Evolutionary conservation across 2,329 filamentous ascomycete genomes (phyloP), one percentile per base, ranked within the genome.

Genomic region (Achaetomium macrosporum): DNA sequence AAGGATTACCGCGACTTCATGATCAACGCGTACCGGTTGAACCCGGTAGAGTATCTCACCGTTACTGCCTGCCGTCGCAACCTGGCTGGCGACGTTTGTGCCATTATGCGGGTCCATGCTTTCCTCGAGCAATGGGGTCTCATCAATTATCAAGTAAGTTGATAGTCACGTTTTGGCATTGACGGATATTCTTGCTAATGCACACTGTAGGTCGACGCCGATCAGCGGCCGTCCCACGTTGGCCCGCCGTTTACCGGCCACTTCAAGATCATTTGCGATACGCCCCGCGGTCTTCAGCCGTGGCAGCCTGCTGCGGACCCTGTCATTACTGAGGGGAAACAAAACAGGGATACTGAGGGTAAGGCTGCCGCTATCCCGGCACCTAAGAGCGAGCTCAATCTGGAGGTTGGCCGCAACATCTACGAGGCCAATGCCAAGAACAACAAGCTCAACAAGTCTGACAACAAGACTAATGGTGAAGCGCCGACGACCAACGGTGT

Each of bases 1-100:
- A 97, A 97, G 72, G 93, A 99, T 68, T 99, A 99, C 71, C 86
- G 93, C 62, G 93, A 99, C 67, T 99, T 99, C 68, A 99, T 99
- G 93, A 90, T 99, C 74, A 99, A 99, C 74, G 97, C 93, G 13
- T 99, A 99, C 72, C 86, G 93, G 36, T 76, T 99, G 52, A 99
- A 97, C 67, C 93, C 93, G 5, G 81, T 90, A 50, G 93, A 99
- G 70, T 99, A 99, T 66, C 78, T 99, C 51, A 99, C 93, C 5
- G 92, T 99, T 50, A 99, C 93, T 11, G 93, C 93, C 47, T 99
- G 93, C 68, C 82, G 93, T 59, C 83, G 93, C 61, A 99, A 99
- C 69, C 73, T 99, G 65, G 93, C 93, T 19, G 93, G 93, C 59
- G 93, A 99, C 71, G 93, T 99, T 31, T 99, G 93, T 73, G 92